Evolutionary conservation across 352 stramenopile species (phyloP).

Genomic region (Phytophthora idaei): DNA sequence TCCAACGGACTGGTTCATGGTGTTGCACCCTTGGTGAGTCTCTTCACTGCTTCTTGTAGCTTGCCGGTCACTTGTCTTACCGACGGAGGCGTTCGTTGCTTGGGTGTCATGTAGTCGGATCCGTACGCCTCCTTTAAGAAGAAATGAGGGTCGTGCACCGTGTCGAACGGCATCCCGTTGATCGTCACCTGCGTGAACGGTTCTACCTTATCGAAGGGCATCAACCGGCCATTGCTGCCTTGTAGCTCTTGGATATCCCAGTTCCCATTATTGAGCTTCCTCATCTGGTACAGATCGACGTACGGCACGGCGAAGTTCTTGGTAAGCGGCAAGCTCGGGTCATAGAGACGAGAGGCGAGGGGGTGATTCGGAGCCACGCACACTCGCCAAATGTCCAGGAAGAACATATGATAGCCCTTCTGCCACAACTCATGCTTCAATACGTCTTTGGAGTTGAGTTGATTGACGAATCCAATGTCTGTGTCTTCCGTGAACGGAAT

Average conservation of each 20-base stretch:
- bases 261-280: conserved; percentile 17
- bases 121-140: conserved; percentile 46
- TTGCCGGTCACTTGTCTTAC: conserved; percentile 3
- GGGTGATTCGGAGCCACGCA: conserved; percentile 52
- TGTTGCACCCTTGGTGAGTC: conserved; percentile 7
- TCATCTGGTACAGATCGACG: conserved; percentile 44
- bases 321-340: conserved; percentile 27
- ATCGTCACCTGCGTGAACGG: conserved; percentile 37
- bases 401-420: conserved; percentile 65
- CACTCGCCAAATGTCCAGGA: conserved; percentile 45
- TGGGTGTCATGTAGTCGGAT: conserved; percentile 41
- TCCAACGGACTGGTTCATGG: too few relatives aligned
- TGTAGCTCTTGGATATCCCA: conserved; percentile 40
- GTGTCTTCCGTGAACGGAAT: conserved; percentile 67
- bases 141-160: conserved; percentile 38
- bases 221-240: conserved; percentile 16
- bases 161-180: conserved; percentile 45
- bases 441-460: conserved; percentile 19
- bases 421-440: conserved; percentile 27
- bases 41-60: conserved; percentile 9
- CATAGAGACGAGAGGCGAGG: conserved; percentile 42
- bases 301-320: conserved; percentile 38
- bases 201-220: conserved; percentile 28
- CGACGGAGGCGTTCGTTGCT: neutral
- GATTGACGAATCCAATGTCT: conserved; percentile 48